Conservation (phyloP, 148 eudicot species). For the Camellia granthamiana region DNA sequence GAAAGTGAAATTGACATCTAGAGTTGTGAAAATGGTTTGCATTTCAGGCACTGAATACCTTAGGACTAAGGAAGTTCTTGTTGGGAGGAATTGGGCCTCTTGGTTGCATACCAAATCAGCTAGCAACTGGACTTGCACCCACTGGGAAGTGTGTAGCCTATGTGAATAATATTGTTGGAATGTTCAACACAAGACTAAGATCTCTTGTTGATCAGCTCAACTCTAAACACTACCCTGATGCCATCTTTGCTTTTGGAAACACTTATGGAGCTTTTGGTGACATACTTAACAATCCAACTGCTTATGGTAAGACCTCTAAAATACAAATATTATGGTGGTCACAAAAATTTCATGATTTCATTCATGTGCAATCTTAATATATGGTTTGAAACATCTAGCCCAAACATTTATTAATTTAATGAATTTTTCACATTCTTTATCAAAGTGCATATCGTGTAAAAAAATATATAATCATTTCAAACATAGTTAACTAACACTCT, state of each 20-base stretch:
- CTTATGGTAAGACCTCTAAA: conserved; percentile 36
- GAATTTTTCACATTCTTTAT: too few species aligned
- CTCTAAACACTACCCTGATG: conserved; percentile 25
- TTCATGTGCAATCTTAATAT: too few species aligned
- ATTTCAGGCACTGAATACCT: conserved; percentile 42
- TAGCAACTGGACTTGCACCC: conserved; percentile 34
- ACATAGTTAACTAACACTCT: too few species aligned
- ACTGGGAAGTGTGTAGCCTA: conserved; percentile 40
- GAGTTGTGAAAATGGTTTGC: background rate
- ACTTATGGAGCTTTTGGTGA: conserved; percentile 48
- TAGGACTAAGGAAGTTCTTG: conserved; percentile 58
- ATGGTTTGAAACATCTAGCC: too few species aligned
- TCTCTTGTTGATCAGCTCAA: conserved; percentile 50
- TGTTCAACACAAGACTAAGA: conserved; percentile 53
- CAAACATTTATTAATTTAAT: too few species aligned
- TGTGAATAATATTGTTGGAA: conserved; percentile 43
- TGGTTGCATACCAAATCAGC: conserved; percentile 20
- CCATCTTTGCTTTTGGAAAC: conserved; percentile 56
- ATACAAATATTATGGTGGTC: too few species aligned
- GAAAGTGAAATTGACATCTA: background rate
- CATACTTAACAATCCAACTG: conserved; percentile 40
- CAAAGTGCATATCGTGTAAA: too few species aligned
- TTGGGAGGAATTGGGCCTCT: conserved; percentile 57
- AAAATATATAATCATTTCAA: too few species aligned
- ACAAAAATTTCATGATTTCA: too few species aligned